Base-by-base conservation (phyloP, 2,329 filamentous ascomycete genomes). In the Cercospora sp. region DNA sequence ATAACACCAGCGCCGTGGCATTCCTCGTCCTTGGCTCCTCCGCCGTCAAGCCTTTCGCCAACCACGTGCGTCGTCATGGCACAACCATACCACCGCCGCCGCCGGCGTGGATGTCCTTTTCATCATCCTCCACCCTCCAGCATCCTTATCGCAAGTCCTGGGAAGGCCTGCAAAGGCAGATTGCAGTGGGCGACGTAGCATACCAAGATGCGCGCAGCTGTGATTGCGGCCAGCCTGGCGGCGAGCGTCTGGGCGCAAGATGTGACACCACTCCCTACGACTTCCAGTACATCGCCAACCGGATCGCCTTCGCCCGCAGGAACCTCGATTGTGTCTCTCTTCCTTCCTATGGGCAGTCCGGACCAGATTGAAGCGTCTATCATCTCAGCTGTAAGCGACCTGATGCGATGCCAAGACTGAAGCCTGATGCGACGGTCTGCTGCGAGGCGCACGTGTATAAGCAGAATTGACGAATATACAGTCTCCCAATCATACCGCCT, bases 401-500 rank as follows among this genome's bases (percentile, higher is more conserved):
- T 9, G 12, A 13, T 18, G n/a, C 57, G 26, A 18, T 23, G 53
- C 36, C 51, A 64, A 63, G 42, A 20, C 18, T n/a, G 42, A 18
- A 20, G n/a, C 60, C 13, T 20, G 40, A 55, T 55, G 42, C 60
- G 20, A 30, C 51, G 3, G 7, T 33, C 28, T 64, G 30, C 12
- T 31, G 9, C 9, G 30, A 30, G 53, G 26, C 20, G 18, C 20
- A 60, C 61, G 36, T 48, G 13, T 58, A 40, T 33, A n/a, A 12
- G 9, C 36, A 9, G n/a, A 33, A 26, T 33, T 64, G 16, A 64
- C 20, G 6, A n/a, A 30, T 23, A 31, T n/a, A 23, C 61, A 72
- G 68, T 68, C 70, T 23, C 70, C 71, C 3, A 72, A 73, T 26
- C 58, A 70, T 30, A 76, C 75, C 4, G 73, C 72, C 20, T 76